These are phyloP conservation scores for Geranium rotundifolium DNA, from an alignment of 345 rosid species.

Conservation along the genomic window DNA sequence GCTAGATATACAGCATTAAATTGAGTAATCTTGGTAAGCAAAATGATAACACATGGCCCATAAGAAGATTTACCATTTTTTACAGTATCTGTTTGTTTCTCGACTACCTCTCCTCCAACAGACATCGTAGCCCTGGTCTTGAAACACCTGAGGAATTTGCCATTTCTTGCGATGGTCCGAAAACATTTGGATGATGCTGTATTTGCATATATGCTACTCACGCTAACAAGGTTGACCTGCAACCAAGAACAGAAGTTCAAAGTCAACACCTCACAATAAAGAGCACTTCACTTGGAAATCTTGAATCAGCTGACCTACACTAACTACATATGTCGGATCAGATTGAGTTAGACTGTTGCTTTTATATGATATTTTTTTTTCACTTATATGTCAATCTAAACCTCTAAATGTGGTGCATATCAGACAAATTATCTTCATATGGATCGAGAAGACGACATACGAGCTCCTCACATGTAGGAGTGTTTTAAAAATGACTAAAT, in stretches of 20 bases:
- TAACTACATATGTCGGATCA: too few species aligned
- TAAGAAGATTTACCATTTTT: constrained; percentile 37
- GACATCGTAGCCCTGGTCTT: constrained; percentile 37
- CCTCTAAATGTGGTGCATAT: too few species aligned
- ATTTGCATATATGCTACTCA: constrained; percentile 14
- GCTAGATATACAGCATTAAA: not conserved
- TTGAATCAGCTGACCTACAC: too few species aligned
- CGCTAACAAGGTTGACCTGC: constrained; percentile 23
- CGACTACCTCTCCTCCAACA: constrained; percentile 35
- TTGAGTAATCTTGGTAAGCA: not conserved
- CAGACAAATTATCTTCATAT: too few species aligned
- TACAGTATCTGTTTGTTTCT: constrained; percentile 31
- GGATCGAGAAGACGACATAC: too few species aligned
- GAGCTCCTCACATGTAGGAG: too few species aligned
- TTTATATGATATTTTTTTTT: too few species aligned
- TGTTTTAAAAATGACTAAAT: too few species aligned
- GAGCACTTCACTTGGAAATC: not conserved
- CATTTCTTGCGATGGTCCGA: constrained; percentile 16
- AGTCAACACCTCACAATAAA: not conserved
- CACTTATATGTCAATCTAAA: too few species aligned
- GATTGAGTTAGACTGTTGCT: too few species aligned
- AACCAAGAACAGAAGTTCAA: not conserved
- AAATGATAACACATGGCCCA: not conserved
- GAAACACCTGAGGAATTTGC: constrained; percentile 18
- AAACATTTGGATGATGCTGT: constrained; percentile 12